Evolutionary conservation across 305 asterid genomes (phyloP).

Genomic region (Stenogyne calaminthoides): DNA sequence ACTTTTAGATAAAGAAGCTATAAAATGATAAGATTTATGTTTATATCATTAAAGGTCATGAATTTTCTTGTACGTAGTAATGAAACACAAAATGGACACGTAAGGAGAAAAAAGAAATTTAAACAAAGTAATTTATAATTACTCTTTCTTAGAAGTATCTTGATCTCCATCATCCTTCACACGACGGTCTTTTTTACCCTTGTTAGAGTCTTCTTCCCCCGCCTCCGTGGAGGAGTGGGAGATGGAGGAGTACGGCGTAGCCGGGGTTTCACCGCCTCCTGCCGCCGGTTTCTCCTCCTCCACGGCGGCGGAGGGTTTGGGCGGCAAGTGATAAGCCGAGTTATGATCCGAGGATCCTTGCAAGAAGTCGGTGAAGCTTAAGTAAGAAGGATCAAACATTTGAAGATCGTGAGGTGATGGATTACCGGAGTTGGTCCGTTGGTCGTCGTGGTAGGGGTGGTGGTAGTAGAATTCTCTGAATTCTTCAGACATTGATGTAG

Average conservation of each 20-base stretch:
- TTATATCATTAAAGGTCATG: too few relatives aligned
- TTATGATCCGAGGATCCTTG: slow-evolving; percentile 36
- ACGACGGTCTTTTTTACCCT: slow-evolving; percentile 43
- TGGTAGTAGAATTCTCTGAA: slow-evolving; percentile 37
- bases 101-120: background rate
- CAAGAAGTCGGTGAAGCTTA: slow-evolving; percentile 35
- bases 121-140: background rate
- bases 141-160: slow-evolving; percentile 55
- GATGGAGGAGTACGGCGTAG: slow-evolving; percentile 69
- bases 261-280: slow-evolving; percentile 48
- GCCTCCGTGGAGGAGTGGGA: slow-evolving; percentile 63
- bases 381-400: slow-evolving; percentile 42
- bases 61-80: background rate
- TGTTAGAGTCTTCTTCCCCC: slow-evolving; percentile 52
- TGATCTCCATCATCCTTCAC: slow-evolving; percentile 44
- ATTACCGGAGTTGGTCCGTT: slow-evolving; percentile 16
- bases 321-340: slow-evolving; percentile 20
- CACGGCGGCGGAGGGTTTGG: slow-evolving; percentile 28
- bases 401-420: slow-evolving; percentile 23
- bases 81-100: background rate
- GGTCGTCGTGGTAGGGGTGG: slow-evolving; percentile 33
- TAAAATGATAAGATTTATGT: too few relatives aligned
- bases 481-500: slow-evolving; percentile 43
- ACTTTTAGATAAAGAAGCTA: too few relatives aligned
- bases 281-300: slow-evolving; percentile 35